phyloP scores from a whole-genome alignment of 176 grass and related monocot species.

The Triticum dicoccoides region DNA sequence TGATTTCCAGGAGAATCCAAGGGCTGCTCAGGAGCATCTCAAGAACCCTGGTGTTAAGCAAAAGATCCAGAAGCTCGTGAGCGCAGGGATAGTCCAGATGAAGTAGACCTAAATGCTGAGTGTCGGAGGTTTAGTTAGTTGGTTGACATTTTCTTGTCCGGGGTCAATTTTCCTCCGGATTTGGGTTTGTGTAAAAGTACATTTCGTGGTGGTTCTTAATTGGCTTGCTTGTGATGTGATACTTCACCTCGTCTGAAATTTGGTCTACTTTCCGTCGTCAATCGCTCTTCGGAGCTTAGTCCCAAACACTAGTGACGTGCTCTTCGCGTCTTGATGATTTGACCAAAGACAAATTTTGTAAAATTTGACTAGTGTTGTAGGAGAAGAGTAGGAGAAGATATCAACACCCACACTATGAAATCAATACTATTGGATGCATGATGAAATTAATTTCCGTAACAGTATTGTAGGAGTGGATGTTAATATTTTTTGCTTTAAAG shows the following conservation, averaged over 20 bases:
- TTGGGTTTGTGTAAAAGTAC: not conserved
- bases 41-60: conserved; percentile 87
- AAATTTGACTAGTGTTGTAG: no score
- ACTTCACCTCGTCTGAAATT: not conserved
- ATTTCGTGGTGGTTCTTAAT: not conserved
- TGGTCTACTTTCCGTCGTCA: not conserved
- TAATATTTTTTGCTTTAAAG: no score
- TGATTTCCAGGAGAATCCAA: conserved; percentile 91
- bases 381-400: no score
- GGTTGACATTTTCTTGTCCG: not conserved
- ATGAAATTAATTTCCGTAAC: no score
- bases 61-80: conserved; percentile 85
- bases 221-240: not conserved
- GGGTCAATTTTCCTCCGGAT: no score
- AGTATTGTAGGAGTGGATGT: no score
- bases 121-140: not conserved
- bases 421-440: no score
- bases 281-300: not conserved
- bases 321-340: no score
- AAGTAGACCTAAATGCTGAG: conserved; percentile 30
- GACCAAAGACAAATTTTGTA: no score
- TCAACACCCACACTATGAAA: no score
- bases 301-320: no score
- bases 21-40: conserved; percentile 59
- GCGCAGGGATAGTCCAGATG: conserved; percentile 77